A percentile compares a stretch with the other conserved stretches of the same genome.
These are phyloP conservation scores for Davidsoniella virescens DNA, from an alignment of 2,329 filamentous ascomycete species.

Conservation along the genomic window DNA sequence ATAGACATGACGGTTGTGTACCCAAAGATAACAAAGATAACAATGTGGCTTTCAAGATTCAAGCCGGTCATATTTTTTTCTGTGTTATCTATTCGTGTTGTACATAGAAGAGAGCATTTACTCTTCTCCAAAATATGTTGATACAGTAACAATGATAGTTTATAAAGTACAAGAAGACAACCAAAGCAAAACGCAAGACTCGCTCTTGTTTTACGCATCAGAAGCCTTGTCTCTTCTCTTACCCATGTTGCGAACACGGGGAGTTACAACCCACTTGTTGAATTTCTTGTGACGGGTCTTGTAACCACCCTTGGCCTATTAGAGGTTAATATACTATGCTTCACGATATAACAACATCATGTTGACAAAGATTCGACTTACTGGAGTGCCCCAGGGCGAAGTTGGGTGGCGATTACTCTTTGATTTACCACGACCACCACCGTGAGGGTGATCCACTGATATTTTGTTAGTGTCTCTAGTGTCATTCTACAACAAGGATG, in stretches of 20 bases:
- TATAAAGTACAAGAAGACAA: not conserved
- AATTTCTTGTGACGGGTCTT: conserved; percentile 85
- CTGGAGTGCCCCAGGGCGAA: conserved; percentile 89
- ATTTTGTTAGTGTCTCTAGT: conserved; percentile 3
- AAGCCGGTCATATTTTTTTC: not conserved
- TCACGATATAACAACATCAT: not conserved
- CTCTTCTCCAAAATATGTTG: conserved; percentile 8
- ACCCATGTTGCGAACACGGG: conserved; percentile 76
- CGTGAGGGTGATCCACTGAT: conserved; percentile 82
- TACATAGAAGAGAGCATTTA: conserved; percentile 7
- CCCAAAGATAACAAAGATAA: no score
- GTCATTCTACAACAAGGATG: not conserved
- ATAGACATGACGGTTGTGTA: no score
- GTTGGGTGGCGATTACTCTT: conserved; percentile 95
- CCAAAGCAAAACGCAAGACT: not conserved
- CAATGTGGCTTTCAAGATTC: not conserved
- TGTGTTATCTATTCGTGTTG: conserved; percentile 1
- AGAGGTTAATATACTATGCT: conserved; percentile 18
- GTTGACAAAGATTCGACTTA: conserved; percentile 33
- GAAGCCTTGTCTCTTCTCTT: conserved; percentile 55
- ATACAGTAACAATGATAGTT: conserved; percentile 4
- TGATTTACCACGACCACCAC: conserved; percentile 96
- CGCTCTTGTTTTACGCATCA: conserved; percentile 5
- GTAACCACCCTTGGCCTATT: conserved; percentile 64
- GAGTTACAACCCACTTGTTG: conserved; percentile 80